Percentiles rank a stretch among this genome's conserved stretches.
These are phyloP conservation scores for Rhizopus delemar DNA, from an alignment of 371 early-diverging fungal genomes.

Conservation along the genomic window DNA sequence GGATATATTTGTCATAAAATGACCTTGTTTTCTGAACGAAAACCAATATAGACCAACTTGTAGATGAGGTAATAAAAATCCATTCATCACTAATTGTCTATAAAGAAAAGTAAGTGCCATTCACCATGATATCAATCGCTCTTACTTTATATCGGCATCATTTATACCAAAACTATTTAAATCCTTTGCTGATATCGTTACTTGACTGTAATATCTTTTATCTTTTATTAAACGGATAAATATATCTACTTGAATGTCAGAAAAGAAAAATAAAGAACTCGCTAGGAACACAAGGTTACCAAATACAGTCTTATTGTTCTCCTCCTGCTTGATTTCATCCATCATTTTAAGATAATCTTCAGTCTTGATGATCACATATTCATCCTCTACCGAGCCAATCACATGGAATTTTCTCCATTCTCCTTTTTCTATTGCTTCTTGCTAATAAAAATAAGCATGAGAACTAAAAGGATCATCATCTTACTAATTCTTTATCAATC, in stretches of 20 bases:
- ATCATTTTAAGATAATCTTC: constrained; percentile 28
- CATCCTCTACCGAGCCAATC: constrained; percentile 38
- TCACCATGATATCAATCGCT: not conserved
- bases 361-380: constrained; percentile 30
- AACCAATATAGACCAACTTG: constrained; percentile 23
- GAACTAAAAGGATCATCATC: not conserved
- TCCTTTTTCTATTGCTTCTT: constrained; percentile 25
- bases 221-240: constrained; percentile 14
- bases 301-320: constrained; percentile 2
- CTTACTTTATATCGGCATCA: constrained; percentile 21
- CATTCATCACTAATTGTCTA: constrained; percentile 20
- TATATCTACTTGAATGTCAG: constrained; percentile 11
- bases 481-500: constrained; percentile 46
- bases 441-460: constrained; percentile 17
- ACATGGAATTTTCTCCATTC: constrained; percentile 40
- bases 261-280: not conserved
- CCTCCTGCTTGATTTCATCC: constrained; percentile 26
- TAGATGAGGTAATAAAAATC: constrained; percentile 18
- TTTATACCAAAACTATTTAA: constrained; percentile 2
- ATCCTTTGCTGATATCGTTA: constrained; percentile 8
- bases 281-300: constrained; percentile 4
- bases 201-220: constrained; percentile 5
- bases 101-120: not conserved
- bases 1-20: constrained; percentile 23
- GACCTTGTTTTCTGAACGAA: constrained; percentile 22